Evolutionary conservation across 139 green algal species (phyloP), one percentile per base, ranked within the genome.

Genomic region (Ettlia oleoabundans): DNA sequence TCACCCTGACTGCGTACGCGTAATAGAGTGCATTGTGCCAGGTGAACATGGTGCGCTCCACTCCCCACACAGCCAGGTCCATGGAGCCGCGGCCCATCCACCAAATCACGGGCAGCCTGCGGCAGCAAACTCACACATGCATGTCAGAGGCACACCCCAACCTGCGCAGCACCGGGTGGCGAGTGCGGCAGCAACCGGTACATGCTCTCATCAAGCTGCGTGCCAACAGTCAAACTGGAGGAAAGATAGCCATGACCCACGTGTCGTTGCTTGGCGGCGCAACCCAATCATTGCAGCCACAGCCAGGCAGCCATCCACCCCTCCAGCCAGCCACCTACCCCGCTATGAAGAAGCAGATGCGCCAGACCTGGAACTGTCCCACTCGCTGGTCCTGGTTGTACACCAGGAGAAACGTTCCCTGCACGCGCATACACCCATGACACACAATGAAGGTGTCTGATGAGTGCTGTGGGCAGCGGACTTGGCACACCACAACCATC

Each of bases 311-410:
- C 47, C 10, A 58, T 58, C 47, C 10, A 15, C 47, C 47, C 47
- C 10, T 10, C 47, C 47, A 58, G 47, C 47, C 47, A 58, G 47
- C 13, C 47, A 58, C 47, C 47, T 40, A 75, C 26, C 79, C 79
- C 24, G 85, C 85, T 4, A 89, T 65, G 72, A 89, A 84, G 72
- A 82, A 89, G 79, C 62, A 85, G 32, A 86, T 43, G 41, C 85
- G 79, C 85, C 85, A 89, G 41, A 86, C 28, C 83, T 79, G 47
- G 26, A 79, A 79, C 51, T 67, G 24, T 22, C 52, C 61, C 33
- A 79, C 30, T 22, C 18, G 47, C 52, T 67, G n/a, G 28, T 38
- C 7, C 32, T 66, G 32, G 21, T 22, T 26, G 4, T 53, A 37
- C 28, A 58, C 62, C 30, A 79, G n/a, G 72, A 68, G 67, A 22